Evolutionary conservation across 768 basidiomycete species (phyloP), one percentile per base, ranked within the genome.

Genomic region (Russula compacta): DNA sequence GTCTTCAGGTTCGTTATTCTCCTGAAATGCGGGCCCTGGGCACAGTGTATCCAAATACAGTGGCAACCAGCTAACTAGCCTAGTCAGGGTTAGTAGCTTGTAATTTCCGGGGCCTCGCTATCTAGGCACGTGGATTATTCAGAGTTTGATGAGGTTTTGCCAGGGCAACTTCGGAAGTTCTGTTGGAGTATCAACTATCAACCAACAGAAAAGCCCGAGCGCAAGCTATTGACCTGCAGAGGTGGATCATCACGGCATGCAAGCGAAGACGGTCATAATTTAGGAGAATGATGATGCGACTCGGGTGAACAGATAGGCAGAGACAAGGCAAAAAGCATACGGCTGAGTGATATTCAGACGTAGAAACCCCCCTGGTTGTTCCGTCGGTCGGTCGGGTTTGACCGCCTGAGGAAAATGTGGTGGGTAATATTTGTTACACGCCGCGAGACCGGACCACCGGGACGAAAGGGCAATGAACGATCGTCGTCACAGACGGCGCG

Each of bases 401-500:
- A 38, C 21, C 33, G 40, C 19, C 10, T 6, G 29, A 15, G 42
- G 53, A 32, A n/a, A 32, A 29, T 1, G 44, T 14, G 19, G 33
- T 19, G 44, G 9, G 44, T 46, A 19, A 38, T 33, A 36, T 12
- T 11, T 33, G 19, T 12, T 11, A 14, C 47, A 15, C 21, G 46
- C 19, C 21, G 0, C 46, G 42, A 24, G 39, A 32, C 29, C 53
- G 54, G 55, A n/a, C 7, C 50, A 11, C 14, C 49, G 60, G 60
- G 36, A 52, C 55, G 43, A 46, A 42, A 43, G 3, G 7, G 42
- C 24, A n/a, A 6, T 24, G 15, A 21, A 11, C 15, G 39, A 35
- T 61, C 29, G 44, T 48, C 29, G 38, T 42, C 54, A 56, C 48
- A 36, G 33, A 42, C 44, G 44, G n/a, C 61, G 61, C 12, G 39